Base-by-base conservation (phyloP, 1,284 basidiomycete genomes). In the Cryptococcus maquisensis region DNA sequence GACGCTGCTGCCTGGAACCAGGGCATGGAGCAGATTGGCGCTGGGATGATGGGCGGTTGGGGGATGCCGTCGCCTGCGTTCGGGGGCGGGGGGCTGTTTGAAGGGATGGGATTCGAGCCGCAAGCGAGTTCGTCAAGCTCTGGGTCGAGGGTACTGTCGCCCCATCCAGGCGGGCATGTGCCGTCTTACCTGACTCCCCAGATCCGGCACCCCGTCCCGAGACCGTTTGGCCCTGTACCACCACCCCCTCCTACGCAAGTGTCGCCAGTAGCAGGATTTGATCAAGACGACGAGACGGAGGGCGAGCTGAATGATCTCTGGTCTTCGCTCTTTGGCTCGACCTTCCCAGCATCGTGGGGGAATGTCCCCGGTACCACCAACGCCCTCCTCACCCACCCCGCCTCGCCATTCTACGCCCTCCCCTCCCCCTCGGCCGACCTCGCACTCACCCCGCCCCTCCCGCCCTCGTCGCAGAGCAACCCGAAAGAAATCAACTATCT, bases 401-500 rank as follows among this genome's bases (percentile, higher is more conserved):
- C 21, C 28, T 37, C 5, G 18, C 52, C 51, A 10, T 59, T 59
- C 28, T 28, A 38, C 52, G 26, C 39, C 42, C 4, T 40, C 49
- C 43, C 10, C 45, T 50, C 35, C 38, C 45, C 21, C 38, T 4
- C 40, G 41, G 24, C 40, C 51, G 15, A 35, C 42, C 12, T 28
- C 21, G 15, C 26, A 40, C 4, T 36, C 51, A 24, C n/a, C 15
- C 28, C 26, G 24, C n/a, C 42, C 44, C n/a, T 37, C 38, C 23
- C 41, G 40, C 24, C 52, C 45, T 24, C 38, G 36, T 16, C 45
- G 20, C 43, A 44, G 12, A 21, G 43, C 20, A 44, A 23, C 16
- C 43, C 43, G 16, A 51, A 24, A 6, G 36, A 52, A 15, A 47
- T 57, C 32, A 47, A 54, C 5, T 69, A 64, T 49, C 57, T 69